Evolutionary conservation across 2,329 filamentous ascomycete genomes (phyloP).

Genomic region (Aspergillus sp.): DNA sequence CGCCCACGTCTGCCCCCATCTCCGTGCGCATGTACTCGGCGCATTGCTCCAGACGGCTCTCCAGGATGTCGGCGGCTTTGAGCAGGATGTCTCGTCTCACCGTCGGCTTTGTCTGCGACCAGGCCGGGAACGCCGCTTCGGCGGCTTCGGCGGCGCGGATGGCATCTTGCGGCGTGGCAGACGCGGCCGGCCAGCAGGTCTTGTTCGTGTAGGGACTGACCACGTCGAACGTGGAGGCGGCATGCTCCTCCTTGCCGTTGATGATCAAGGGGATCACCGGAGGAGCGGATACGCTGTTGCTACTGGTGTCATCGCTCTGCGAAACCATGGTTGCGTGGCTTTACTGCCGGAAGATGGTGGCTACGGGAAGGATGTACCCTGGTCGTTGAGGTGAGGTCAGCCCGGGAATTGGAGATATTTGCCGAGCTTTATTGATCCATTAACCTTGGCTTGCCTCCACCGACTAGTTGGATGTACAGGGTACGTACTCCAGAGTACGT

Average conservation of each 20-base stretch:
- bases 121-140: conserved; percentile 54
- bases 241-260: conserved; percentile 25
- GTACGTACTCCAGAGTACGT: no score
- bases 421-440: no score
- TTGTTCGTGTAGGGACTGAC: conserved; percentile 46
- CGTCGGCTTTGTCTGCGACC: conserved; percentile 54
- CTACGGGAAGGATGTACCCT: no score
- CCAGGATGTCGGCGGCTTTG: conserved; percentile 53
- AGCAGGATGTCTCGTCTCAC: conserved; percentile 60
- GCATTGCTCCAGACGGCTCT: conserved; percentile 42
- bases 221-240: conserved; percentile 33
- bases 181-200: conserved; percentile 45
- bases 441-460: no score
- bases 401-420: no score
- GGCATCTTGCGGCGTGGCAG: conserved; percentile 37
- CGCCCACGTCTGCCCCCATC: conserved; percentile 39
- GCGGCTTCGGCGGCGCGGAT: conserved; percentile 48
- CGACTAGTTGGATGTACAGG: no score
- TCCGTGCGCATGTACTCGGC: conserved; percentile 48
- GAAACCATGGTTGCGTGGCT: background rate
- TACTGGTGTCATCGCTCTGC: background rate
- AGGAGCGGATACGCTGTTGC: conserved; percentile 2
- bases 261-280: conserved; percentile 29
- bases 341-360: background rate
- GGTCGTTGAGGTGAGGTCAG: no score